phyloP scores from a whole-genome alignment of 1,284 basidiomycete genomes.

The Irpex lacteus region DNA sequence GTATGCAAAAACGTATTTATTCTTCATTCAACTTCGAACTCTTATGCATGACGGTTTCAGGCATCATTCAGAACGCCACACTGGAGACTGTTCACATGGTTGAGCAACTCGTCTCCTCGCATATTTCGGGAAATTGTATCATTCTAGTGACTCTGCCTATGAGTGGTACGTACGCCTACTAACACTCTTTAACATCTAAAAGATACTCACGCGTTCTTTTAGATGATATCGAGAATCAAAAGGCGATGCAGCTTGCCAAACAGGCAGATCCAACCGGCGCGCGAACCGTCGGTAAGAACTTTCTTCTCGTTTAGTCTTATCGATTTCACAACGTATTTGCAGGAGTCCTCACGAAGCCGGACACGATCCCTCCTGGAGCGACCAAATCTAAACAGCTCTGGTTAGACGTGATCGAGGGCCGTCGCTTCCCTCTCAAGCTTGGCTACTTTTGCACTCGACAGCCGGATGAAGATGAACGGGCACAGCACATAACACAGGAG shows the following conservation, averaged over 20 bases:
- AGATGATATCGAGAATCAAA: constrained; percentile 67
- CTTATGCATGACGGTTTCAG: constrained; percentile 25
- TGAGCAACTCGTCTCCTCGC: constrained; percentile 40
- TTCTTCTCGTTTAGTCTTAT: background rate
- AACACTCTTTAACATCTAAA: background rate
- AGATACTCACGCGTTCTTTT: background rate
- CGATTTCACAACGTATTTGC: too few species aligned
- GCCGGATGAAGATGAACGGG: constrained; percentile 57
- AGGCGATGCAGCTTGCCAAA: constrained; percentile 50
- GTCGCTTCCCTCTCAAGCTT: constrained; percentile 40
- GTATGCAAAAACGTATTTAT: too few species aligned
- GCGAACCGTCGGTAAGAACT: constrained; percentile 53
- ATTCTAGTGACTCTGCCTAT: constrained; percentile 63
- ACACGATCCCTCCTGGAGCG: constrained; percentile 45
- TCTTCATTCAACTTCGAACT: too few species aligned
- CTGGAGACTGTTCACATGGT: constrained; percentile 42
- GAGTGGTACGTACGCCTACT: constrained; percentile 40
- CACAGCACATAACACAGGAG: constrained; percentile 30
- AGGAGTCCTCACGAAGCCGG: constrained; percentile 69
- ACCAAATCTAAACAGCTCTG: constrained; percentile 41
- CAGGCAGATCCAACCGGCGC: constrained; percentile 48
- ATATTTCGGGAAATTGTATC: constrained; percentile 41
- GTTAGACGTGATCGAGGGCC: constrained; percentile 53
- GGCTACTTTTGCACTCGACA: constrained; percentile 70
- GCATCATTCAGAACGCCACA: constrained; percentile 54